A percentile compares a stretch with the other conserved stretches of the same genome.
Evolutionary conservation across 768 basidiomycete genomes (phyloP).

Genomic region (Termitomyces bulborhizus): DNA sequence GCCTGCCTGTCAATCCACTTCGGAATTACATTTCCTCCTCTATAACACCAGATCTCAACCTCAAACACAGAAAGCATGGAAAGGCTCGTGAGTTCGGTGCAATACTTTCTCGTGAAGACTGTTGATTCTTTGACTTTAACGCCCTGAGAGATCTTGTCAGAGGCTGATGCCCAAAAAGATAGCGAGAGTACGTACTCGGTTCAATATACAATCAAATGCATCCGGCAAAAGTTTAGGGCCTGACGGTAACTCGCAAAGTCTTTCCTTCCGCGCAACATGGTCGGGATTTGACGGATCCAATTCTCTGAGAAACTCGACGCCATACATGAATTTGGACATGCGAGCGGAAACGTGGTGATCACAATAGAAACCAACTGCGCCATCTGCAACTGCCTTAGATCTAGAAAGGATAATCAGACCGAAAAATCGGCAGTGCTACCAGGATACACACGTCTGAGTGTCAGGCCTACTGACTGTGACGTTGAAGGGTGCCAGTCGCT

Average conservation of each 20-base stretch:
- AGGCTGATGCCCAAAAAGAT: background rate
- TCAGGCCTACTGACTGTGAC: slow-evolving; percentile 71
- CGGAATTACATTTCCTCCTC: slow-evolving; percentile 65
- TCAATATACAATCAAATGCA: slow-evolving; percentile 77
- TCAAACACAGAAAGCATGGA: slow-evolving; percentile 76
- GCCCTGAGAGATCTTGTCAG: slow-evolving; percentile 31
- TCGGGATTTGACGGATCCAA: slow-evolving; percentile 61
- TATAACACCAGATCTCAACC: slow-evolving; percentile 80
- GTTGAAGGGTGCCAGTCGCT: slow-evolving; percentile 47
- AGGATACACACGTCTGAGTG: slow-evolving; percentile 57
- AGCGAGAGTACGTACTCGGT: slow-evolving; percentile 35
- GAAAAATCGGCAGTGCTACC: background rate
- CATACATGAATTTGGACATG: slow-evolving; percentile 78
- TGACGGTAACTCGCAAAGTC: slow-evolving; percentile 69
- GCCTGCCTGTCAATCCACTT: slow-evolving; percentile 68
- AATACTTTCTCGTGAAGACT: slow-evolving; percentile 77
- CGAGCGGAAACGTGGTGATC: slow-evolving; percentile 81
- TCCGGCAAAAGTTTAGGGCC: slow-evolving; percentile 75
- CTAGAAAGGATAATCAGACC: slow-evolving; percentile 26
- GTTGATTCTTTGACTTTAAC: slow-evolving; percentile 78
- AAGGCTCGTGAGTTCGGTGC: slow-evolving; percentile 72
- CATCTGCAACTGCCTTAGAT: slow-evolving; percentile 82
- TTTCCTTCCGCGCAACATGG: slow-evolving; percentile 55
- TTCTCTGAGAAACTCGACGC: slow-evolving; percentile 72
- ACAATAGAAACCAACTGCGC: slow-evolving; percentile 79